These are phyloP conservation scores for Rhizopus arrhizus DNA, from an alignment of 371 early-diverging fungal species.

Conservation along the genomic window DNA sequence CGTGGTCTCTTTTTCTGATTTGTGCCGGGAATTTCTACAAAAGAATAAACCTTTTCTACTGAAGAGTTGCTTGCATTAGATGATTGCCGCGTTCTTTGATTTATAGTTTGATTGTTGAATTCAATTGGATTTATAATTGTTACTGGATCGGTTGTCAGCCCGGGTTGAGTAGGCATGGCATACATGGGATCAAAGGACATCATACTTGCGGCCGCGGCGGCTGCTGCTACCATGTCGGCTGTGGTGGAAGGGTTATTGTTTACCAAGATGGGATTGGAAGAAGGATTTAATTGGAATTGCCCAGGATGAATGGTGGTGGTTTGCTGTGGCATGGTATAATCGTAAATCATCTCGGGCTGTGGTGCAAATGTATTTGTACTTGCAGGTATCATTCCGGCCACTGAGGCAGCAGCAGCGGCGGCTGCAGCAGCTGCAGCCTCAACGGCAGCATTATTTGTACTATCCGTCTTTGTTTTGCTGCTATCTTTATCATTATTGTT, in stretches of 20 bases:
- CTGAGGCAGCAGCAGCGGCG: neutral
- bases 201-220: slow-evolving; percentile 12
- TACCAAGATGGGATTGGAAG: neutral
- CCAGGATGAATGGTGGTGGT: slow-evolving; percentile 1
- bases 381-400: neutral
- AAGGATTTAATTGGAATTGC: neutral
- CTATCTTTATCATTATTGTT: neutral
- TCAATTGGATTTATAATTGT: neutral
- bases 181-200: slow-evolving; percentile 14
- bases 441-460: neutral
- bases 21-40: slow-evolving; percentile 65
- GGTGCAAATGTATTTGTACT: neutral
- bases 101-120: neutral
- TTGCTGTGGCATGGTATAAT: neutral
- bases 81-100: slow-evolving; percentile 33
- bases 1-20: slow-evolving; percentile 70
- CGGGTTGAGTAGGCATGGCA: neutral
- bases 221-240: neutral
- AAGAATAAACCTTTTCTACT: slow-evolving; percentile 60
- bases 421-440: slow-evolving; percentile 5
- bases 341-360: neutral
- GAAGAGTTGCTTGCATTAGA: slow-evolving; percentile 38
- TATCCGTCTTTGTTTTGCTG: neutral
- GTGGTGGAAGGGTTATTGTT: neutral
- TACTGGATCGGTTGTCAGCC: neutral